A percentile compares a stretch with the other conserved stretches of the same genome.
Conservation (phyloP, 2,329 filamentous ascomycete genomes). For the Epichloe elymi region DNA sequence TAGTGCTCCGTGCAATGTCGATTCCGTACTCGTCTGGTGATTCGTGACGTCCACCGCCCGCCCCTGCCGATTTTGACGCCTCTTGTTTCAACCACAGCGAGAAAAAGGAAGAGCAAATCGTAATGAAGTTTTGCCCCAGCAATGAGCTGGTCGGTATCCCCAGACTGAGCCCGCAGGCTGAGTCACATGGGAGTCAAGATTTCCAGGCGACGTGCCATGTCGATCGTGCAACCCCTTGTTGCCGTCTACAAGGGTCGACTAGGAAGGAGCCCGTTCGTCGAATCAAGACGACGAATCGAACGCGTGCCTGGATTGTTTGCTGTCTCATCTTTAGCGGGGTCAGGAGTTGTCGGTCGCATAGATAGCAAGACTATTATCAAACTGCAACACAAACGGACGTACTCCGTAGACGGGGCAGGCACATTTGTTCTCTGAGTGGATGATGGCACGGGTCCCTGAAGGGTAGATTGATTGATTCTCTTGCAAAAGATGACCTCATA, state of each 20-base stretch:
- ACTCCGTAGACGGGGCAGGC: neutral
- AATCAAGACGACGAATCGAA: too few relatives aligned
- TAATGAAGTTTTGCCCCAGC: too few relatives aligned
- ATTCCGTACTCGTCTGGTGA: neutral
- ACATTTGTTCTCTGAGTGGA: neutral
- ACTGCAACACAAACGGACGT: too few relatives aligned
- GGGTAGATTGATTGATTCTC: neutral
- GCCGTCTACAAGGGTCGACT: neutral
- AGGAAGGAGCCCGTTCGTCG: too few relatives aligned
- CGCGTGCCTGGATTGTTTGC: too few relatives aligned
- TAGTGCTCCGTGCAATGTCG: too few relatives aligned
- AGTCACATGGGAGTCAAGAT: too few relatives aligned
- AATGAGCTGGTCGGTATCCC: too few relatives aligned
- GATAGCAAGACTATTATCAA: too few relatives aligned
- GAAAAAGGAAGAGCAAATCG: too few relatives aligned
- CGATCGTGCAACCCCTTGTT: neutral
- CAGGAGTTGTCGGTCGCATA: neutral
- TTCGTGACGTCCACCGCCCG: neutral
- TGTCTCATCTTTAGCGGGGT: slow-evolving; percentile 1
- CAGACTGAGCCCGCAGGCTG: neutral
- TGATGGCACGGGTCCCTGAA: neutral
- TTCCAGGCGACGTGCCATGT: neutral
- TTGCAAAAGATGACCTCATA: too few relatives aligned
- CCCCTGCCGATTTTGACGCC: neutral
- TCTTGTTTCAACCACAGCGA: neutral